These are phyloP conservation scores for Domatiomyces catenatus DNA, from an alignment of 2,329 filamentous ascomycete species.

Conservation along the genomic window DNA sequence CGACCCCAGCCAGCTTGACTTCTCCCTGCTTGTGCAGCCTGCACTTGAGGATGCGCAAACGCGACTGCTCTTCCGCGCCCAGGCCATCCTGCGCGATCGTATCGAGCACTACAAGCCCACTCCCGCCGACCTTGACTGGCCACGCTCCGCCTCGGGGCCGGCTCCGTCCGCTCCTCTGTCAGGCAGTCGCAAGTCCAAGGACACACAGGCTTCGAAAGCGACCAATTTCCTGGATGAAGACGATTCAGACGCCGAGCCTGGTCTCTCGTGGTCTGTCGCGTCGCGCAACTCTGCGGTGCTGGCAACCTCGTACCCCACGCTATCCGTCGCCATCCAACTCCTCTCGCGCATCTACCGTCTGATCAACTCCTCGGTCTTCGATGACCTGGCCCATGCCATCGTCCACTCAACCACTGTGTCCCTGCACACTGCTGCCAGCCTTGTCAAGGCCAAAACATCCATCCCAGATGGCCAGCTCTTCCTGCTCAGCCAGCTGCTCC, in stretches of 20 bases:
- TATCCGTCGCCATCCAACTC: slow-evolving; percentile 52
- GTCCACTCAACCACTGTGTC: slow-evolving; percentile 81
- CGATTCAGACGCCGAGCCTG: slow-evolving; percentile 19
- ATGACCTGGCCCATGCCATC: slow-evolving; percentile 62
- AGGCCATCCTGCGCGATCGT: slow-evolving; percentile 47
- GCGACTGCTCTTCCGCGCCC: slow-evolving; percentile 48
- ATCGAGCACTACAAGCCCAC: slow-evolving; percentile 52
- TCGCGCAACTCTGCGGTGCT: slow-evolving; percentile 10
- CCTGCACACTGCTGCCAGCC: slow-evolving; percentile 58
- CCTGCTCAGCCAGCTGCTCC: slow-evolving; percentile 82
- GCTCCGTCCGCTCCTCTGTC: slow-evolving; percentile 21
- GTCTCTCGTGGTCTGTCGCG: slow-evolving; percentile 4
- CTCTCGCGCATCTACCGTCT: slow-evolving; percentile 55
- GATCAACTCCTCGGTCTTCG: slow-evolving; percentile 54
- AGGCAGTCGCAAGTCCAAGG: slow-evolving; percentile 20
- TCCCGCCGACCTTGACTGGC: slow-evolving; percentile 50
- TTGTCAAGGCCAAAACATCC: slow-evolving; percentile 39
- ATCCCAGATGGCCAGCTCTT: slow-evolving; percentile 70
- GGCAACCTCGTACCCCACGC: slow-evolving; percentile 39
- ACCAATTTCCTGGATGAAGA: slow-evolving; percentile 38
- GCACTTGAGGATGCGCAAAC: slow-evolving; percentile 54
- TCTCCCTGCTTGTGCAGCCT: slow-evolving; percentile 45
- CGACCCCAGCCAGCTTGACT: slow-evolving; percentile 44
- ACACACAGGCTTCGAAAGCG: slow-evolving; percentile 17
- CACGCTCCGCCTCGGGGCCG: slow-evolving; percentile 30